Conservation (phyloP, 176 grass and related monocot species). For the Avena eriantha region DNA sequence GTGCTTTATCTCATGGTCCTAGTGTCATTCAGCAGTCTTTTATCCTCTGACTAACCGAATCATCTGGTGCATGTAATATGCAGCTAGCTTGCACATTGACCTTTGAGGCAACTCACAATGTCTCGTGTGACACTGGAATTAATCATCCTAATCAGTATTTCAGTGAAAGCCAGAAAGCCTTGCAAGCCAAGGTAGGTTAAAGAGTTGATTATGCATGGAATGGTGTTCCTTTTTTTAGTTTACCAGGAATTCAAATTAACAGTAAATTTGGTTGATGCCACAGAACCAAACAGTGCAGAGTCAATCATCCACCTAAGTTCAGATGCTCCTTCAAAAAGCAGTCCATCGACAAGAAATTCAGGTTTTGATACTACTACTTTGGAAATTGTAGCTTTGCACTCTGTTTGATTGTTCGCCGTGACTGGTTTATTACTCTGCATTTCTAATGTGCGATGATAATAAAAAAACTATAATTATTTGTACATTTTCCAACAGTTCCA, state of each 20-base stretch:
- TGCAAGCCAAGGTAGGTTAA: slow-evolving; percentile 62
- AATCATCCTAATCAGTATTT: slow-evolving; percentile 99
- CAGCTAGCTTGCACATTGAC: slow-evolving; percentile 98
- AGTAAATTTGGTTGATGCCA: slow-evolving; percentile 24
- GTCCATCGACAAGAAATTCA: slow-evolving; percentile 21
- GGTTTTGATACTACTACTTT: slow-evolving; percentile 14
- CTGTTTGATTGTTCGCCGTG: slow-evolving; percentile 15
- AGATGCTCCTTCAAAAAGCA: slow-evolving; percentile 7
- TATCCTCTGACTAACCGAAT: slow-evolving; percentile 12
- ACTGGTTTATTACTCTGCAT: not conserved
- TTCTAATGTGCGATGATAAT: slow-evolving; percentile 2
- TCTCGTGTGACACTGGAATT: slow-evolving; percentile 89
- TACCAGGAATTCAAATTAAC: slow-evolving; percentile 29
- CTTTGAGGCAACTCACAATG: slow-evolving; percentile 78
- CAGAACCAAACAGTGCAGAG: slow-evolving; percentile 55
- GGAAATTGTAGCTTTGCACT: slow-evolving; percentile 29
- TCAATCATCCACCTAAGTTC: slow-evolving; percentile 44
- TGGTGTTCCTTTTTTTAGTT: not conserved
- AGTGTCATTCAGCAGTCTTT: slow-evolving; percentile 34
- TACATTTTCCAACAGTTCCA: not conserved
- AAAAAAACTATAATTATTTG: not conserved
- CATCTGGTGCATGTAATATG: slow-evolving; percentile 41
- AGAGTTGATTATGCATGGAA: slow-evolving; percentile 11
- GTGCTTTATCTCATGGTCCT: slow-evolving; percentile 36
- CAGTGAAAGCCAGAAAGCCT: slow-evolving; percentile 77